Conservation (phyloP, 257 asterid species). For the Solanum pimpinellifolium region DNA sequence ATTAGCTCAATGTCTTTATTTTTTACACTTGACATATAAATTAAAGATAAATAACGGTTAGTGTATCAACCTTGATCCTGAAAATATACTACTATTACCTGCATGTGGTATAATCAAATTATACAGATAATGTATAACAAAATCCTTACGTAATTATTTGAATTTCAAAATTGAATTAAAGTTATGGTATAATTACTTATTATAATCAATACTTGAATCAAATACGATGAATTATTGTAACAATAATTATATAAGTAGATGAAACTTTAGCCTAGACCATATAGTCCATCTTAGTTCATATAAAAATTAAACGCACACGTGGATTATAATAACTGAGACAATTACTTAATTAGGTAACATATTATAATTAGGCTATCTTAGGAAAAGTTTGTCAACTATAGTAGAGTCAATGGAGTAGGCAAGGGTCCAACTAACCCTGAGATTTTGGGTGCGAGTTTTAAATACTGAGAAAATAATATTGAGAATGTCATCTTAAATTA, state of each 20-base stretch:
- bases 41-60: not conserved
- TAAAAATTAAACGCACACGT: not conserved
- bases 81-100: not conserved
- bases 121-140: not conserved
- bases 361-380: not conserved
- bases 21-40: not conserved
- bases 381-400: not conserved
- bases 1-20: not conserved
- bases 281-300: not conserved
- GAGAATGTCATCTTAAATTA: accelerated
- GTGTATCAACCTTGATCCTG: not conserved
- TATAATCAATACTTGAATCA: not conserved
- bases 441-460: accelerated
- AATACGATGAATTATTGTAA: not conserved
- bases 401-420: not conserved
- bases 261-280: not conserved
- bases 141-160: not conserved
- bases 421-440: not conserved
- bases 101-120: not conserved
- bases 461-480: no score
- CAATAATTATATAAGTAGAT: not conserved
- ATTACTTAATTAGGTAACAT: not conserved
- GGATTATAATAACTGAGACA: not conserved
- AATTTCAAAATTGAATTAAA: not conserved
- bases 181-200: not conserved